Evolutionary conservation across 371 early-diverging fungal species (phyloP).

Genomic region (Mortierella sp.): DNA sequence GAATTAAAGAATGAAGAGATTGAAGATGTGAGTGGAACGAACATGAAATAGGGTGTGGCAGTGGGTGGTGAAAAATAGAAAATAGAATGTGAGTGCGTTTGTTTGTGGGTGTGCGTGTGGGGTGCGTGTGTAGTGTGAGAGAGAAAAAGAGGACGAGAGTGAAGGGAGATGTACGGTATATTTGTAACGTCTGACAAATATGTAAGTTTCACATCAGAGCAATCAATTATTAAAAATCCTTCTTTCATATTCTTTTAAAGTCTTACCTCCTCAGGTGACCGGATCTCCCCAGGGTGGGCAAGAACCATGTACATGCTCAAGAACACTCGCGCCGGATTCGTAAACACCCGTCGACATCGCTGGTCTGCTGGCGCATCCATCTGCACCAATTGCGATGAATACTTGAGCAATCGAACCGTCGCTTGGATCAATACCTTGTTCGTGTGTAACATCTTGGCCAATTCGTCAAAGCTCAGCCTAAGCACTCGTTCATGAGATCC

Average conservation of each 20-base stretch:
- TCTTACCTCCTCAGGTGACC: conserved; percentile 42
- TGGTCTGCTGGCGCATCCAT: not conserved
- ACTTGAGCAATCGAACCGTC: conserved; percentile 30
- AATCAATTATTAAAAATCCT: conserved; percentile 6
- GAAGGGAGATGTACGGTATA: not conserved
- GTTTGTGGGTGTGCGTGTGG: not conserved
- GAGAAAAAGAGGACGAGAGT: not conserved
- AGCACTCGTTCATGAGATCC: conserved; percentile 42
- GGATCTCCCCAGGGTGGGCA: conserved; percentile 43
- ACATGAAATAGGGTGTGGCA: not conserved
- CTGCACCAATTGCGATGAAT: conserved; percentile 32
- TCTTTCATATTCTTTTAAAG: conserved; percentile 9
- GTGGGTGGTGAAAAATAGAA: not conserved
- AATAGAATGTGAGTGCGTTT: not conserved
- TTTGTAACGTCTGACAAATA: conserved; percentile 11
- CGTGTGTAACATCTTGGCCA: conserved; percentile 34
- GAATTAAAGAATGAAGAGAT: not conserved
- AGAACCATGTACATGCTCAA: conserved; percentile 52
- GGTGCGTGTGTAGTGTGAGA: not conserved
- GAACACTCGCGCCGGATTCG: conserved; percentile 43
- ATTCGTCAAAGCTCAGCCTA: conserved; percentile 23
- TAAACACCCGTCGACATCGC: conserved; percentile 4
- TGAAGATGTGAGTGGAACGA: conserved; percentile 1
- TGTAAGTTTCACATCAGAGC: no score
- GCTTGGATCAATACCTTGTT: conserved; percentile 43